Evolutionary conservation across 2,329 filamentous ascomycete species (phyloP), one percentile per base, ranked within the genome.

Genomic region (Akanthomyces uredinophilus): DNA sequence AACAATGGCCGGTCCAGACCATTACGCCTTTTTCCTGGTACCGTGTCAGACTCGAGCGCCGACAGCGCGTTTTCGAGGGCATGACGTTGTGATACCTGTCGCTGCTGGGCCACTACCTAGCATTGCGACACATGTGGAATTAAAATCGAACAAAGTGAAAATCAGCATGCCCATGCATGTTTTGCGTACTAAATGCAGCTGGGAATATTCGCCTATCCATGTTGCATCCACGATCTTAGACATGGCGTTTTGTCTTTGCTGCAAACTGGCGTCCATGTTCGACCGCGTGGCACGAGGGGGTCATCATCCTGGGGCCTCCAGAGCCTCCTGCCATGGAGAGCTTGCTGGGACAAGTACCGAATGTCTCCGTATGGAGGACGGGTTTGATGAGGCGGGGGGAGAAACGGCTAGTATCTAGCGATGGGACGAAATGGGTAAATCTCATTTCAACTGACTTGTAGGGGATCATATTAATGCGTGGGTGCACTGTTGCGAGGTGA

Each of bases 241-340:
- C 57, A 52, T 52, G 57, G 57, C 57, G 44, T 60, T 60, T 52
- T 60, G 39, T 53, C 57, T 60, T 24, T 29, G n/a, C 51, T 54
- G 51, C 51, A 41, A 54, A 41, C 57, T 37, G 57, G 18, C 11
- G 27, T 24, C 41, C 44, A 46, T 22, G 44, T 14, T 44, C 27
- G 20, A 22, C 22, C 22, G 22, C 11, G 20, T 27, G 46, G 4
- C 18, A 22, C 3, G 32, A 10, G 37, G 13, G 37, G 18, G 32
- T 29, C 27, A 35, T 35, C 11, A 35, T 35, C 7, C 7, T 11
- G 10, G 32, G 11, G 32, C 10, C 32, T 35, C 32, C 32, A 35
- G 32, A 35, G 32, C 32, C 7, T 11, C 4, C 4, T 29, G 27
- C 32, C 32, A 5, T 35, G 32, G 32, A 35, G 10, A 35, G 27